Evolutionary conservation across 1,284 basidiomycete species (phyloP).

Genomic region (Mycena sp.): DNA sequence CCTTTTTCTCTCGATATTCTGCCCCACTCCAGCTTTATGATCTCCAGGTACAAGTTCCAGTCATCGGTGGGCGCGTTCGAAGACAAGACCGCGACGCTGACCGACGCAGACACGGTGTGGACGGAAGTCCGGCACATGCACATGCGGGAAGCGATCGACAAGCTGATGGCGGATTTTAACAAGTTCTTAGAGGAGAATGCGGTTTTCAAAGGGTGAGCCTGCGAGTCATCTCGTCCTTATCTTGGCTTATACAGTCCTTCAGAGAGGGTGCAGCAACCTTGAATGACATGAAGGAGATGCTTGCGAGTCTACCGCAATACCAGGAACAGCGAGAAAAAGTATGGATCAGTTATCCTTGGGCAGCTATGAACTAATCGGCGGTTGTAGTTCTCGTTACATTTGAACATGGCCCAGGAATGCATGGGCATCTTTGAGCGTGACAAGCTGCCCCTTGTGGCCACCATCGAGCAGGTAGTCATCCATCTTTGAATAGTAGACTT

Average conservation of each 20-base stretch:
- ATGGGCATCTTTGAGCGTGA: conserved; percentile 94
- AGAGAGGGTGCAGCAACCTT: conserved; percentile 88
- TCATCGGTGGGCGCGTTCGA: conserved; percentile 85
- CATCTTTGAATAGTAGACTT: too few species aligned
- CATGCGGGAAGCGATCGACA: conserved; percentile 98
- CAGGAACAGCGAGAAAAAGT: conserved; percentile 96
- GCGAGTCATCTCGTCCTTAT: background rate
- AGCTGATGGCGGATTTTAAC: conserved; percentile 95
- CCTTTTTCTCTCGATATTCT: background rate
- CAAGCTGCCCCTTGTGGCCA: conserved; percentile 86
- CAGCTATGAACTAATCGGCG: too few species aligned
- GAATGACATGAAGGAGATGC: conserved; percentile 99
- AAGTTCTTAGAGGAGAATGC: conserved; percentile 94
- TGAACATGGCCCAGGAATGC: conserved; percentile 98
- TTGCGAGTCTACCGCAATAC: conserved; percentile 94
- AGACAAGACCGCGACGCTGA: conserved; percentile 86
- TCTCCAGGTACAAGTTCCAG: conserved; percentile 85
- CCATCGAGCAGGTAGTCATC: conserved; percentile 80
- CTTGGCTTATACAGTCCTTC: conserved; percentile 12
- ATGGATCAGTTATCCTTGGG: too few species aligned
- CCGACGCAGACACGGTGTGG: conserved; percentile 93
- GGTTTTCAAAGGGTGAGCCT: conserved; percentile 84
- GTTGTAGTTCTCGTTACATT: conserved; percentile 89
- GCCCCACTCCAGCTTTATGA: background rate
- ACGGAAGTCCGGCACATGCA: conserved; percentile 94